Base-by-base conservation (phyloP, 2,329 filamentous ascomycete species). In the Taxawa tesnikishii region DNA sequence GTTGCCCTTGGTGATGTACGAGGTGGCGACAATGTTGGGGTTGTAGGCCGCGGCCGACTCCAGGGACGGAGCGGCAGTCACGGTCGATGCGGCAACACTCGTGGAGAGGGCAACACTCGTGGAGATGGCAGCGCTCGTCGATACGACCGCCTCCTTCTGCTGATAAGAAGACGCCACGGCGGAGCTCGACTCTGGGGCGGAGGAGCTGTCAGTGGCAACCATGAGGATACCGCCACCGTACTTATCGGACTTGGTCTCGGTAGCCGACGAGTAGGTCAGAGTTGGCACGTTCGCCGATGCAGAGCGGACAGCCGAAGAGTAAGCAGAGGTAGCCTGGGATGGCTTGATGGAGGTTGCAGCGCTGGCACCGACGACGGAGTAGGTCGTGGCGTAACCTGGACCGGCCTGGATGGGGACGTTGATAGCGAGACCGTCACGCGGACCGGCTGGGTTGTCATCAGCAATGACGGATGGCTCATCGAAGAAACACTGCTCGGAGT, bases 401-500 rank as follows among this genome's bases (percentile, higher is more conserved):
- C 63, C 62, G 35, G 51, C 50, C 44, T 65, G 61, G 29, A 67
- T 45, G n/a, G 58, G 57, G n/a, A 65, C 58, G 37, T 70, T 67
- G 26, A 84, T 83, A 4, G 84, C 83, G 13, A 93, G 68, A 26
- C 65, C 60, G 9, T 62, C 51, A 33, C 73, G 55, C 5, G 70
- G 62, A 7, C 73, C 69, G 2, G 54, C 44, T 31, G 73, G 68
- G 45, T 84, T 58, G 38, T 92, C 83, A 6, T 61, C 40, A 1
- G 53, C 48, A 13, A 90, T 53, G 0, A 49, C 43, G 0, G 55
- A 39, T 3, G 81, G 79, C 1, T 76, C 39, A 1, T 70, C 50
- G 49, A 88, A 68, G 31, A 65, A 62, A 62, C 85, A 93, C 36
- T 70, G 45, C 2, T 51, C 45, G 47, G 70, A 66, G 8, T 67